phyloP scores from a whole-genome alignment of 306 rosid genomes.

The Lathyrus sativus region DNA sequence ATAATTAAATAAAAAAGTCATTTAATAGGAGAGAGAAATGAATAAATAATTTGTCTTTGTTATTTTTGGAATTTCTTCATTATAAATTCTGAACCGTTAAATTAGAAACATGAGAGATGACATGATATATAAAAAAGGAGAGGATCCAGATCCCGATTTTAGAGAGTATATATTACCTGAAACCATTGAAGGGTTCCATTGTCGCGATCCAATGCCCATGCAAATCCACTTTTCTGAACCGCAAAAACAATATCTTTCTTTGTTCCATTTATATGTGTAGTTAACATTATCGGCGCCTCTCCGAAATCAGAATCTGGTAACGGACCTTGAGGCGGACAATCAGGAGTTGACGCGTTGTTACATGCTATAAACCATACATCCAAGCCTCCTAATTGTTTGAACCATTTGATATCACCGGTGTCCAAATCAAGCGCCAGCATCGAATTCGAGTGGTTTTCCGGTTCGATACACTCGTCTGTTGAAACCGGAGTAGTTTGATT shows the following conservation, averaged over 20 bases:
- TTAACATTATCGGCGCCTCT: conserved; percentile 65
- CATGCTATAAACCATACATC: conserved; percentile 69
- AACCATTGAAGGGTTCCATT: conserved; percentile 52
- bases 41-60: too few relatives aligned
- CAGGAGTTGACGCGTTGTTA: conserved; percentile 40
- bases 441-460: conserved; percentile 59
- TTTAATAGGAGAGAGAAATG: too few relatives aligned
- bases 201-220: conserved; percentile 67
- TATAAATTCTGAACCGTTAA: too few relatives aligned
- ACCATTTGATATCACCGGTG: conserved; percentile 59
- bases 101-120: too few relatives aligned
- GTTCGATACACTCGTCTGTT: conserved; percentile 56
- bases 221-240: conserved; percentile 67
- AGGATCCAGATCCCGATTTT: too few relatives aligned
- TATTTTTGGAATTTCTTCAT: too few relatives aligned
- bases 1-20: too few relatives aligned
- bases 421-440: conserved; percentile 66
- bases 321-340: conserved; percentile 56
- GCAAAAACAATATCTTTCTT: conserved; percentile 56
- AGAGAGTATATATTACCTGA: conserved; percentile 28
- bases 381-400: conserved; percentile 65
- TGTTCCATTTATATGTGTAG: conserved; percentile 32
- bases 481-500: conserved; percentile 49
- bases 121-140: too few relatives aligned
- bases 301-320: conserved; percentile 62